Percentiles rank a stretch among this genome's conserved stretches.
Conservation (phyloP, 805 yeast genomes). For the Tetrapisispora namnaoensis region DNA sequence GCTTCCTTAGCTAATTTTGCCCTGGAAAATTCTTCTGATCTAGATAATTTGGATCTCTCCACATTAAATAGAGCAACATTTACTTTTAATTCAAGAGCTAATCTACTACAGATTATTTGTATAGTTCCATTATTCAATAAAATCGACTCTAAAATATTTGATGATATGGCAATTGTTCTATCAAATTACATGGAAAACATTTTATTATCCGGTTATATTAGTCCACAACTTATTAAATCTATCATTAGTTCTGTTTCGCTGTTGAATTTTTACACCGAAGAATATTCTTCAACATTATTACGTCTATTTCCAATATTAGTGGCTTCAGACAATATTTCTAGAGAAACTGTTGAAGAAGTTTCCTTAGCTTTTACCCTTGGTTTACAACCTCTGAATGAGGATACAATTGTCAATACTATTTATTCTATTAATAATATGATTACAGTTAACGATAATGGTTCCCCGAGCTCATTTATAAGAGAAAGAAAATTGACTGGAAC, state of each 20-base stretch:
- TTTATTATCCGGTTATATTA: conserved; percentile 27
- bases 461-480: conserved; percentile 27
- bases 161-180: conserved; percentile 37
- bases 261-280: conserved; percentile 34
- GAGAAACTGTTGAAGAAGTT: conserved; percentile 40
- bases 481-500: conserved; percentile 28
- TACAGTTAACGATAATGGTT: conserved; percentile 41
- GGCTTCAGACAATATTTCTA: conserved; percentile 42
- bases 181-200: conserved; percentile 43
- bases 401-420: conserved; percentile 71
- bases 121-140: conserved; percentile 31
- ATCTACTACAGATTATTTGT: conserved; percentile 29
- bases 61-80: conserved; percentile 12
- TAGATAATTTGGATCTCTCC: conserved; percentile 16
- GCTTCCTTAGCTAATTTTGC: conserved; percentile 21
- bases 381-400: conserved; percentile 61
- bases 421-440: conserved; percentile 74
- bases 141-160: conserved; percentile 36
- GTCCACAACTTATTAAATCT: conserved; percentile 21
- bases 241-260: conserved; percentile 49
- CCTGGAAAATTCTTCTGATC: conserved; percentile 10
- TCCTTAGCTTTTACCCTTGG: conserved; percentile 57
- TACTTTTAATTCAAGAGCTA: conserved; percentile 29
- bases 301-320: conserved; percentile 43
- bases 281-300: conserved; percentile 28